phyloP scores from a whole-genome alignment of 257 asterid genomes.

The Nicotiana sylvestris region DNA sequence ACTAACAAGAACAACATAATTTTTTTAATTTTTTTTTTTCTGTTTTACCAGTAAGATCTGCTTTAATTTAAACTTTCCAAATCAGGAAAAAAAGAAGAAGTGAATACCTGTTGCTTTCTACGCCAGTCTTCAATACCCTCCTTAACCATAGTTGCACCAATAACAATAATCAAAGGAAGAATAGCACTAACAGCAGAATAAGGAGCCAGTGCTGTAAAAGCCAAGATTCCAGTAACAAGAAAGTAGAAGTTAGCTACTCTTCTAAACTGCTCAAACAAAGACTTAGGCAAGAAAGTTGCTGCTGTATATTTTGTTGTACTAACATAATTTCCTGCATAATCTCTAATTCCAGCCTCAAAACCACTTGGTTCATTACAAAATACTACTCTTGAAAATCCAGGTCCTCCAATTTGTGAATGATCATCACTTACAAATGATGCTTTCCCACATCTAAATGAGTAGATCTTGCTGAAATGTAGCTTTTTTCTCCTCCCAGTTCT shows the following conservation, averaged over 20 bases:
- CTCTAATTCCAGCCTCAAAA: slow-evolving; percentile 33
- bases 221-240: slow-evolving; percentile 61
- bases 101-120: slow-evolving; percentile 62
- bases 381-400: slow-evolving; percentile 88
- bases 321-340: slow-evolving; percentile 65
- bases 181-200: slow-evolving; percentile 66
- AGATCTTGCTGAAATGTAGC: slow-evolving; percentile 73
- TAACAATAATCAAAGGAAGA: slow-evolving; percentile 57
- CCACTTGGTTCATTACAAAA: slow-evolving; percentile 63
- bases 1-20: not conserved
- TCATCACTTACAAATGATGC: slow-evolving; percentile 37
- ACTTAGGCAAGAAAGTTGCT: slow-evolving; percentile 78
- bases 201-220: slow-evolving; percentile 75
- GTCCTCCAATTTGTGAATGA: slow-evolving; percentile 76
- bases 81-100: not conserved
- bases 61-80: not conserved
- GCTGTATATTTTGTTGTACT: slow-evolving; percentile 70
- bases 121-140: slow-evolving; percentile 87
- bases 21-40: no score
- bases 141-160: slow-evolving; percentile 77
- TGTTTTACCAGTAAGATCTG: not conserved
- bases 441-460: slow-evolving; percentile 64
- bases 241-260: slow-evolving; percentile 91
- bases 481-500: slow-evolving; percentile 44
- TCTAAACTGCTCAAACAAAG: slow-evolving; percentile 91